Evolutionary conservation across 2,329 filamentous ascomycete species (phyloP).

Genomic region (Talaromyces sp.): DNA sequence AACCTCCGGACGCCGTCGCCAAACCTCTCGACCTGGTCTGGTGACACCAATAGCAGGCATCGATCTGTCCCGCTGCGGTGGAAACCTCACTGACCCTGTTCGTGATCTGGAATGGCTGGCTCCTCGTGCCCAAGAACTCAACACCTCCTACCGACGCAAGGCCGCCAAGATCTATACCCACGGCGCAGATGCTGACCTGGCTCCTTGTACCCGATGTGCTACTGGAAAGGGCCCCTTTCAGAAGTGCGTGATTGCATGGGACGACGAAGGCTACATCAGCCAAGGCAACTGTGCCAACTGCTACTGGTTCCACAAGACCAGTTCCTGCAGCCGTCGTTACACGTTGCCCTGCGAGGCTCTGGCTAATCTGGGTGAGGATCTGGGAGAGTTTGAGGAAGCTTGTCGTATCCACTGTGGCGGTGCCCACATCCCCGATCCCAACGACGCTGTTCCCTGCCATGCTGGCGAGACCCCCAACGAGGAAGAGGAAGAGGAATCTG

Average conservation of each 20-base stretch:
- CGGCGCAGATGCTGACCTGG: background rate
- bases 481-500: background rate
- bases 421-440: background rate
- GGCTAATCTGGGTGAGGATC: background rate
- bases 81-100: background rate
- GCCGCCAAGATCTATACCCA: constrained; percentile 5
- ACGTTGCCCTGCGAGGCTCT: background rate
- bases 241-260: constrained; percentile 1
- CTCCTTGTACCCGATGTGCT: background rate
- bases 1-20: background rate
- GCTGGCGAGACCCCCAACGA: background rate
- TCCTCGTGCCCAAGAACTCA: background rate
- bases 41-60: background rate
- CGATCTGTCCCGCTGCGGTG: background rate
- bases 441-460: too few species aligned
- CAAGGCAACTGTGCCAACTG: constrained; percentile 11
- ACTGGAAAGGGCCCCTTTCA: background rate
- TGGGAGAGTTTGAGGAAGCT: background rate
- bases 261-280: background rate
- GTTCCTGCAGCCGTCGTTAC: background rate
- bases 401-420: constrained; percentile 3
- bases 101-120: constrained; percentile 12
- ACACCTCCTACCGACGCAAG: background rate
- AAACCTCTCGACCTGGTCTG: background rate
- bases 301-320: constrained; percentile 9